Evolutionary conservation across 2,329 filamentous ascomycete genomes (phyloP), one percentile per base, ranked within the genome.

Genomic region (Aspergillus sojae): DNA sequence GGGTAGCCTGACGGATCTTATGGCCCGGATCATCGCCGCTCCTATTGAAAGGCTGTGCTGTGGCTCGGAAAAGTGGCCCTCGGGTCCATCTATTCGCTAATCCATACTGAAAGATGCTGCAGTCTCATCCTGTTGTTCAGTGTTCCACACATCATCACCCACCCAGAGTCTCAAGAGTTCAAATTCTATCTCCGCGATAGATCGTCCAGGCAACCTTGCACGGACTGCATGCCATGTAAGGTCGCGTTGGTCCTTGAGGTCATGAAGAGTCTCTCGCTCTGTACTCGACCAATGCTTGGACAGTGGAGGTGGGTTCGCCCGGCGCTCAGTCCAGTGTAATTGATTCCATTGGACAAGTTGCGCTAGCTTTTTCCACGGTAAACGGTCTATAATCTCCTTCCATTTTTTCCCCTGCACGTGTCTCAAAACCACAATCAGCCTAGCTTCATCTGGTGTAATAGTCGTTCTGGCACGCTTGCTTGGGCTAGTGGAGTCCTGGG

Each of bases 131-230:
- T 48, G 39, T 10, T 60, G 54, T 50, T 64, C 53, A 59, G 58
- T 56, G 58, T 60, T 62, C 64, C 62, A 67, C 32, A 63, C 62
- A 21, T 68, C 66, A 46, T 69, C 68, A 12, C 69, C 69, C 52
- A 66, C 71, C 74, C 74, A 78, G 28, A 73, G 66, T 58, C 70
- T 68, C 61, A 79, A 63, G 59, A 78, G 61, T 57, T 78, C 71
- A 62, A 73, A 74, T 59, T 79, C 76, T 34, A 77, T 68, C 58
- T 77, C 75, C 23, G 68, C 62, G 50, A 67, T 66, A 19, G 72
- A 70, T 26, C 75, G 72, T 34, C 68, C 66, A 7, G 72, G 73
- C n/a, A 79, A 60, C n/a, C 64, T 62, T 21, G 61, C 59, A 48
- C 68, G 69, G 36, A 78, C 71, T 23, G 65, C 66, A 62, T 63